These are phyloP conservation scores for Alternaria infectoria DNA, from an alignment of 2,329 filamentous ascomycete species.

Conservation along the genomic window DNA sequence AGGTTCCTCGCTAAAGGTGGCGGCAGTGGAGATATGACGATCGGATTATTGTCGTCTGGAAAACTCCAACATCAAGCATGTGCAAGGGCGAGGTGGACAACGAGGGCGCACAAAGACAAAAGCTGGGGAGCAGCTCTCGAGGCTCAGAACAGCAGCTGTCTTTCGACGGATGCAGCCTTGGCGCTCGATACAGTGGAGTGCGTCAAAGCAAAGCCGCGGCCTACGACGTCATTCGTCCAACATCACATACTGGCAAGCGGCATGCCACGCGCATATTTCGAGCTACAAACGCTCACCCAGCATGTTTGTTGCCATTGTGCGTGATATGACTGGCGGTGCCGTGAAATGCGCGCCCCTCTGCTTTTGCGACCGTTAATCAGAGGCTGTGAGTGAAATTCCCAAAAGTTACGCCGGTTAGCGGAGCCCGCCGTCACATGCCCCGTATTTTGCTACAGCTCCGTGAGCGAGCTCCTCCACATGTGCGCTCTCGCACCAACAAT, in stretches of 20 bases:
- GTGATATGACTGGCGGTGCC: neutral
- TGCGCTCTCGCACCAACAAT: slow-evolving; percentile 22
- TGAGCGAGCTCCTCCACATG: slow-evolving; percentile 16
- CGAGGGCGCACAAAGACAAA: slow-evolving; percentile 12
- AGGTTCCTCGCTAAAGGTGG: slow-evolving; percentile 46
- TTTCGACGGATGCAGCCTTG: slow-evolving; percentile 10
- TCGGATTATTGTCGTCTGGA: slow-evolving; percentile 10
- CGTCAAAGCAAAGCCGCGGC: slow-evolving; percentile 7
- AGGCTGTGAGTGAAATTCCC: slow-evolving; percentile 5
- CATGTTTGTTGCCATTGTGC: neutral
- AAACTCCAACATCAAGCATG: slow-evolving; percentile 2
- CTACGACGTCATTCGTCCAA: slow-evolving; percentile 21
- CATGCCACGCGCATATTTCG: neutral
- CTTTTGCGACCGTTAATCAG: neutral
- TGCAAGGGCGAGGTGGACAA: neutral
- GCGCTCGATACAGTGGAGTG: slow-evolving; percentile 9
- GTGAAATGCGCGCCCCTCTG: neutral
- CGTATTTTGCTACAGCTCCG: slow-evolving; percentile 8
- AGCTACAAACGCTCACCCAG: neutral
- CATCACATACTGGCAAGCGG: neutral
- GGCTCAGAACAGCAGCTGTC: slow-evolving; percentile 3
- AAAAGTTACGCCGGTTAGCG: slow-evolving; percentile 6
- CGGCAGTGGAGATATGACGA: slow-evolving; percentile 35
- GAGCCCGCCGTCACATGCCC: slow-evolving; percentile 18
- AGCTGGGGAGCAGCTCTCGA: slow-evolving; percentile 8